phyloP scores from a whole-genome alignment of 805 yeast species.

The Wickerhamiella bombiphila region DNA sequence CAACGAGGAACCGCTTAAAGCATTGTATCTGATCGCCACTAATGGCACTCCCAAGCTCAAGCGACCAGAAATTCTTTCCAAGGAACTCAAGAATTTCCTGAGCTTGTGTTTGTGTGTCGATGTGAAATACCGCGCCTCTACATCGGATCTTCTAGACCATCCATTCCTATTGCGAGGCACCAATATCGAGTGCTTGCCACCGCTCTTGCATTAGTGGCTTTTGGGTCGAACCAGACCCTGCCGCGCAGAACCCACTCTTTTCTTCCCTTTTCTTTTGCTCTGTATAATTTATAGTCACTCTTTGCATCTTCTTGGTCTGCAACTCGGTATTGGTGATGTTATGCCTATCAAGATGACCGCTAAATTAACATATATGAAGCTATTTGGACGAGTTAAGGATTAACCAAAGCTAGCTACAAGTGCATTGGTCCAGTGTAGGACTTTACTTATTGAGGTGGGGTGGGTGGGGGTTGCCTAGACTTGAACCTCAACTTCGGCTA shows the following conservation, averaged over 20 bases:
- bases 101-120: slow-evolving; percentile 90
- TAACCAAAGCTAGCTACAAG: too few relatives aligned
- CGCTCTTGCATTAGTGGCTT: slow-evolving; percentile 20
- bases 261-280: neutral
- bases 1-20: slow-evolving; percentile 66
- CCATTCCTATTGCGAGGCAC: slow-evolving; percentile 30
- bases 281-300: neutral
- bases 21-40: slow-evolving; percentile 60
- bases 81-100: slow-evolving; percentile 69
- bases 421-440: too few relatives aligned
- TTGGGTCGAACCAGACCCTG: too few relatives aligned
- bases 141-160: slow-evolving; percentile 68
- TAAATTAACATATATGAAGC: too few relatives aligned
- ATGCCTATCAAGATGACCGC: too few relatives aligned
- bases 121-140: slow-evolving; percentile 76
- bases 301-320: neutral
- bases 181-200: slow-evolving; percentile 21
- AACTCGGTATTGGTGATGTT: neutral
- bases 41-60: slow-evolving; percentile 70
- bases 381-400: too few relatives aligned
- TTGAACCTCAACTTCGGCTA: too few relatives aligned
- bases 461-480: too few relatives aligned
- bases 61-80: slow-evolving; percentile 52
- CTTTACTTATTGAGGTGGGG: too few relatives aligned
- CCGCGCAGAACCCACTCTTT: too few relatives aligned